Conservation (phyloP, 2,329 filamentous ascomycete genomes). For the Phaeosphaeria sp. region DNA sequence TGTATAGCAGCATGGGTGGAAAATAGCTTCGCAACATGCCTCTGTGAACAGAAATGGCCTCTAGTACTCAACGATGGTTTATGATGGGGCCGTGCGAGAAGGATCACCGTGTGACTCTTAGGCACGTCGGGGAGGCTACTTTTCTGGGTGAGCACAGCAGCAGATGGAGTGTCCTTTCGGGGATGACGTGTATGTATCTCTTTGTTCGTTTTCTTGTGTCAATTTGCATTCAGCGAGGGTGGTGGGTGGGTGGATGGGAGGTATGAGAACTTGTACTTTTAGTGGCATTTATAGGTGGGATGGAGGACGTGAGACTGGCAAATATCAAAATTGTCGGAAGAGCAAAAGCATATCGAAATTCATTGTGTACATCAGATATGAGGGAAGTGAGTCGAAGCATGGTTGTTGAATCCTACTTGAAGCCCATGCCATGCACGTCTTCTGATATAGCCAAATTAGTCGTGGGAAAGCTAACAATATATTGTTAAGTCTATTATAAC, state of each 20-base stretch:
- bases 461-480: too few species aligned
- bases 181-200: neutral
- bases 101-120: neutral
- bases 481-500: too few species aligned
- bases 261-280: slow-evolving; percentile 38
- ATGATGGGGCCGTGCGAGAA: neutral
- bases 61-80: neutral
- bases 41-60: neutral
- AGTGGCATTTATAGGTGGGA: slow-evolving; percentile 36
- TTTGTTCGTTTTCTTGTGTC: neutral
- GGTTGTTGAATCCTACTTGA: neutral
- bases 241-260: slow-evolving; percentile 7
- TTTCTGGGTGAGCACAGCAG: neutral
- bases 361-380: neutral
- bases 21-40: neutral
- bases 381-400: neutral
- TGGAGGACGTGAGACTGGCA: neutral
- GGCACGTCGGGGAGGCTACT: neutral
- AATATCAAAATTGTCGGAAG: neutral
- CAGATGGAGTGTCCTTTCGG: neutral
- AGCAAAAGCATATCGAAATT: neutral
- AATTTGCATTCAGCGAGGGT: slow-evolving; percentile 5
- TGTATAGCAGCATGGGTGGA: slow-evolving; percentile 8
- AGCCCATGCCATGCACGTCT: too few species aligned
- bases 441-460: too few species aligned